These are phyloP conservation scores for Ceratocystiopsis brevicomis DNA, from an alignment of 2,329 filamentous ascomycete genomes.

Conservation along the genomic window DNA sequence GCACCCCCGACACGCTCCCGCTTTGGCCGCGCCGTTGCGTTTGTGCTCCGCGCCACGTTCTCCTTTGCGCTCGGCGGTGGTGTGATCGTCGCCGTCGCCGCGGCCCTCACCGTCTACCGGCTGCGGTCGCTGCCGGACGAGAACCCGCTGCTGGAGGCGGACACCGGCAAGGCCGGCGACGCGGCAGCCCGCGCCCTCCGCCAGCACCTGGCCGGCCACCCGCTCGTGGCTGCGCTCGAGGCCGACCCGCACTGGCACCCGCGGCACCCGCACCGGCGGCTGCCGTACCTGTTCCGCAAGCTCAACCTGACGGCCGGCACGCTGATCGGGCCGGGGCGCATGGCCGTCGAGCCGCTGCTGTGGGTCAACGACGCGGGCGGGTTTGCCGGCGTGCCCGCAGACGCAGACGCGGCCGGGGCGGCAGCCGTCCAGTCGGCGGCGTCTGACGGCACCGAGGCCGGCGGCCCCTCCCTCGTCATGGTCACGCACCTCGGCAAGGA, in stretches of 20 bases:
- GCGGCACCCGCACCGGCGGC: conserved; percentile 74
- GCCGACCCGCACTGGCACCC: conserved; percentile 38
- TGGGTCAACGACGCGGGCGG: conserved; percentile 57
- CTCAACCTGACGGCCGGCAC: conserved; percentile 72
- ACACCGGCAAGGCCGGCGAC: background rate
- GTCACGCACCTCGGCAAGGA: conserved; percentile 61
- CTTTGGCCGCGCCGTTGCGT: background rate
- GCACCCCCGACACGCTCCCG: background rate
- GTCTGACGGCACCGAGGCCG: too few relatives aligned
- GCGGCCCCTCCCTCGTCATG: conserved; percentile 32
- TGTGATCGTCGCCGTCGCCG: background rate
- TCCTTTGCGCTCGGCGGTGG: background rate
- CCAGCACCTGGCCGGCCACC: conserved; percentile 28
- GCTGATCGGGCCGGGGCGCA: conserved; percentile 52
- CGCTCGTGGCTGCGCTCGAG: conserved; percentile 52
- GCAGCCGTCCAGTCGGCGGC: too few relatives aligned
- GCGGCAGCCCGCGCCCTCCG: background rate
- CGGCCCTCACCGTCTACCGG: background rate
- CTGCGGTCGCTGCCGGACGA: background rate
- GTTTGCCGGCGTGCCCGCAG: conserved; percentile 11
- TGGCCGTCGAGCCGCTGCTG: conserved; percentile 63
- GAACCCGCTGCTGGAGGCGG: background rate
- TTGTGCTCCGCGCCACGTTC: conserved; percentile 1
- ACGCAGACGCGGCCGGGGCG: too few relatives aligned
- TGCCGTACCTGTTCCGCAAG: conserved; percentile 48